These are phyloP conservation scores for Termitomyces heimii DNA, from an alignment of 768 basidiomycete species.

Conservation along the genomic window DNA sequence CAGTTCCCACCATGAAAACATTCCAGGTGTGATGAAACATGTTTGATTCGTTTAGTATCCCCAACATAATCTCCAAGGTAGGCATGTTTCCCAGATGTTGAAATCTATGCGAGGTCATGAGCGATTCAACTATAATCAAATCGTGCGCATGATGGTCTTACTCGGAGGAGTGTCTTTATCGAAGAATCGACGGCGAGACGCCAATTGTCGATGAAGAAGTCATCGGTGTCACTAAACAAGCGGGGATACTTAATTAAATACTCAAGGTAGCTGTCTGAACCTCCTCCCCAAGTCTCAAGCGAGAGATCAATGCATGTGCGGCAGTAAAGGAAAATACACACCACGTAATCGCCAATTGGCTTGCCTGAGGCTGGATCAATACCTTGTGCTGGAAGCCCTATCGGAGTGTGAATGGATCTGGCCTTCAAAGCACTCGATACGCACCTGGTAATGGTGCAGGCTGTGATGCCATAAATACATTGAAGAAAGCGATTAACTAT, in stretches of 20 bases:
- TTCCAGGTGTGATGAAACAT: constrained; percentile 67
- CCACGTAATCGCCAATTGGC: constrained; percentile 46
- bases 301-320: constrained; percentile 6
- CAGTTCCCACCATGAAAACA: constrained; percentile 78
- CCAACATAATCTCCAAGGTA: constrained; percentile 64
- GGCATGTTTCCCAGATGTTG: constrained; percentile 53
- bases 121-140: neutral
- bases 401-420: constrained; percentile 24
- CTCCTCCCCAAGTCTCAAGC: constrained; percentile 54
- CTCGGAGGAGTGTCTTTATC: constrained; percentile 52
- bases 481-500: neutral
- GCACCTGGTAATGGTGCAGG: constrained; percentile 26
- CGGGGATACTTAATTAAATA: constrained; percentile 72
- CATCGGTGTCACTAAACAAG: constrained; percentile 55
- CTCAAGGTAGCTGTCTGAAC: constrained; percentile 73
- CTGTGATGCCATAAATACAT: constrained; percentile 14
- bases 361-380: constrained; percentile 46
- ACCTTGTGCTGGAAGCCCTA: constrained; percentile 45
- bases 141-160: constrained; percentile 18
- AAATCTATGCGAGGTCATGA: constrained; percentile 33
- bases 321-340: constrained; percentile 12
- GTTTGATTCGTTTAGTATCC: constrained; percentile 31
- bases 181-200: constrained; percentile 66
- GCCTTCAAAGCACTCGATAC: constrained; percentile 19
- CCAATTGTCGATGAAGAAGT: constrained; percentile 63